phyloP scores from a whole-genome alignment of 2,329 filamentous ascomycete genomes.

The Colletotrichum horii region DNA sequence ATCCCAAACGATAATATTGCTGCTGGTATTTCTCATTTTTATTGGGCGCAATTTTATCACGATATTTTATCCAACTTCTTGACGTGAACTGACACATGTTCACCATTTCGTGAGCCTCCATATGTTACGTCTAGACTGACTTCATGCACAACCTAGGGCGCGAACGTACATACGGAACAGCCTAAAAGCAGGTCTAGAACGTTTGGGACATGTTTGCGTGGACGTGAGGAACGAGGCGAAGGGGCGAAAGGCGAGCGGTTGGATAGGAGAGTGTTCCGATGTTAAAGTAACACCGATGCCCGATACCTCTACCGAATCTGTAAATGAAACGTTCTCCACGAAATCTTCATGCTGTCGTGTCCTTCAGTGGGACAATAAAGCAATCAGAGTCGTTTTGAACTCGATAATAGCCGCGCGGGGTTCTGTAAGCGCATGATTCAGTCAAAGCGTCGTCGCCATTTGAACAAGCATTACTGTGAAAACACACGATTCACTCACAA shows the following conservation, averaged over 20 bases:
- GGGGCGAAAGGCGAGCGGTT: neutral
- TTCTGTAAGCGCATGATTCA: neutral
- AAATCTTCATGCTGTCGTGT: neutral
- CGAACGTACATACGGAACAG: neutral
- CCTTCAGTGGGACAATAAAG: neutral
- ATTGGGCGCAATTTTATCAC: neutral
- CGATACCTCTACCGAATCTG: neutral
- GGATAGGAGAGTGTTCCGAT: neutral
- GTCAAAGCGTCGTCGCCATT: neutral
- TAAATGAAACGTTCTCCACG: neutral
- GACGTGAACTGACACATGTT: neutral
- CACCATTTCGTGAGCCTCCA: neutral
- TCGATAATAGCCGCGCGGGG: neutral
- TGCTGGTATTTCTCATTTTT: neutral
- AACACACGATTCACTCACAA: neutral
- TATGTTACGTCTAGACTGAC: neutral
- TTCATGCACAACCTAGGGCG: neutral
- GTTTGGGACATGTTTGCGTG: neutral
- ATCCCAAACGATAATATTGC: neutral
- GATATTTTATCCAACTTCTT: neutral
- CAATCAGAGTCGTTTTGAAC: neutral
- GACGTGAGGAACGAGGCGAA: neutral
- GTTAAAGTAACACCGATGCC: neutral
- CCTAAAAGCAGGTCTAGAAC: neutral
- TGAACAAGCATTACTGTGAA: neutral